phyloP scores from a whole-genome alignment of 192 early-diverging fungal species.

The Backusella mclennaniae region DNA sequence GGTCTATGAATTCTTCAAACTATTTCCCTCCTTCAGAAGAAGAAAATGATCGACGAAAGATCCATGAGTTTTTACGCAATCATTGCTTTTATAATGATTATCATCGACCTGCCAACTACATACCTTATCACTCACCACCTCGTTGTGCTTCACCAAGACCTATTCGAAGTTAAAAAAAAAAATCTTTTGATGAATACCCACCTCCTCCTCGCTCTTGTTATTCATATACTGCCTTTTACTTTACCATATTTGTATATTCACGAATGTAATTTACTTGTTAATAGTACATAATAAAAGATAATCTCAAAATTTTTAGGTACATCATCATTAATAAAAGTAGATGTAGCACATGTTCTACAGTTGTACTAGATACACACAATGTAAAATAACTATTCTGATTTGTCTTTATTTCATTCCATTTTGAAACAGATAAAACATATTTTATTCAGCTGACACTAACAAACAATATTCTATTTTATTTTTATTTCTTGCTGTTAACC shows the following conservation, averaged over 20 bases:
- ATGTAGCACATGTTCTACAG: neutral
- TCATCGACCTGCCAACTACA: neutral
- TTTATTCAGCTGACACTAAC: neutral
- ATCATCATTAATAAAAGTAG: neutral
- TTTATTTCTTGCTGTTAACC: neutral
- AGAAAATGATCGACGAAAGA: neutral
- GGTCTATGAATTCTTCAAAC: neutral
- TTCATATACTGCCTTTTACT: neutral
- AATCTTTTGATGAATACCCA: neutral
- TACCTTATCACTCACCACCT: slow-evolving; percentile 8
- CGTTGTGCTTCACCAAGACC: neutral
- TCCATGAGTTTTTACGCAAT: neutral
- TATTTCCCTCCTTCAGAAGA: neutral
- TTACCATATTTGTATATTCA: neutral
- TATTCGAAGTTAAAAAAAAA: neutral
- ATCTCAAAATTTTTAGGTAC: neutral
- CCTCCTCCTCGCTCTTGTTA: neutral
- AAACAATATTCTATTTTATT: neutral
- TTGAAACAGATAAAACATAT: slow-evolving; percentile 1
- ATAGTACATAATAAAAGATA: neutral
- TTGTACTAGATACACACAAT: neutral
- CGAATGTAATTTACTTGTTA: neutral
- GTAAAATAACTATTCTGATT: neutral
- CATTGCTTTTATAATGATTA: slow-evolving; percentile 5
- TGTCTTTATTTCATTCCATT: slow-evolving; percentile 1